A percentile compares a stretch with the other conserved stretches of the same genome.
These are phyloP conservation scores for Mycena galopus DNA, from an alignment of 768 basidiomycete species.

Conservation along the genomic window DNA sequence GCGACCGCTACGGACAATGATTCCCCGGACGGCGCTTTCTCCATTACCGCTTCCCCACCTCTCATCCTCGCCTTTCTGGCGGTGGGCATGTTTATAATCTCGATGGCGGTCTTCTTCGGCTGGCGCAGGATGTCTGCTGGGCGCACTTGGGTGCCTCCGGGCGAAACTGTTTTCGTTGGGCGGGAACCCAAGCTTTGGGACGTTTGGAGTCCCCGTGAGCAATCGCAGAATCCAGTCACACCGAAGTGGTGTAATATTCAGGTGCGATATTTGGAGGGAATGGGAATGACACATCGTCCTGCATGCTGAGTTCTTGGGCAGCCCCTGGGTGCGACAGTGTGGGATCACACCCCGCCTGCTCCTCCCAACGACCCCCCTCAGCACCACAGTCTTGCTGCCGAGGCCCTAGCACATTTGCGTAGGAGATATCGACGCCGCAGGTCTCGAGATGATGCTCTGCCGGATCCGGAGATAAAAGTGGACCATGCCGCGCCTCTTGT, in stretches of 20 bases:
- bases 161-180: constrained; percentile 31
- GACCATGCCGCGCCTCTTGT: constrained; percentile 1
- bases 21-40: constrained; percentile 32
- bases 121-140: constrained; percentile 53
- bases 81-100: constrained; percentile 66
- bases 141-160: background rate
- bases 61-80: constrained; percentile 72
- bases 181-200: constrained; percentile 62
- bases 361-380: background rate
- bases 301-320: background rate
- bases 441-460: constrained; percentile 13
- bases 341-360: constrained; percentile 13
- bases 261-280: background rate
- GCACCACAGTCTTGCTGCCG: constrained; percentile 1
- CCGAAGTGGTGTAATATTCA: constrained; percentile 25
- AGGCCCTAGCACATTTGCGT: constrained; percentile 25
- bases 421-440: constrained; percentile 15
- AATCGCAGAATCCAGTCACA: background rate
- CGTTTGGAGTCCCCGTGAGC: constrained; percentile 44
- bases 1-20: background rate
- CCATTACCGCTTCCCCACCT: constrained; percentile 60
- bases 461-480: constrained; percentile 28
- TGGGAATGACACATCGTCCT: background rate
- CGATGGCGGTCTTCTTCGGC: constrained; percentile 62
- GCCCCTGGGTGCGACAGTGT: constrained; percentile 24